Base-by-base conservation (phyloP, 148 eudicot species). In the Dianthus caryophyllus region DNA sequence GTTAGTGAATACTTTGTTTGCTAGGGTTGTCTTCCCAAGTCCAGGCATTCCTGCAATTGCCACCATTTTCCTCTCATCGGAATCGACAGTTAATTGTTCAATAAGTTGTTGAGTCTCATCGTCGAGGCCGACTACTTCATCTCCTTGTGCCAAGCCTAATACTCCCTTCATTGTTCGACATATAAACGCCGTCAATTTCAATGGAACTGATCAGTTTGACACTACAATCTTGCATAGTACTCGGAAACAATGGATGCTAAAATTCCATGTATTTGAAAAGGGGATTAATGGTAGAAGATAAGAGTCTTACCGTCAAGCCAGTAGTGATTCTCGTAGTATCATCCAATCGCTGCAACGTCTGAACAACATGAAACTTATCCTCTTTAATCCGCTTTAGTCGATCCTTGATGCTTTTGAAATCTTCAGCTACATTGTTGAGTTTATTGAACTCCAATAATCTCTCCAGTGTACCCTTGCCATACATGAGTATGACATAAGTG, bases 21-120 rank as follows among this genome's bases (percentile, higher is more conserved):
- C 71, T 9, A 67, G 49, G 9, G 86, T 83, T 0, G 86, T 83
- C 75, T 83, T 83, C 9, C 86, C 86, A 7, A 77, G 56, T 18
- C 84, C 84, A 1, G 73, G 71, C 76, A 77, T 73, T 5, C 86
- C 86, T 0, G 78, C 65, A 20, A 83, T 71, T 15, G 84, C 65
- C 16, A 83, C 71, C 4, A 80, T 68, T 30, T 83, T 76, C 10
- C 73, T 73, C 7, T 67, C 46, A 0, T 54, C 36, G 2, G 56
- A 21, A 8, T 70, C 76, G 17, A 30, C 49, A 0, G 7, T 64
- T 17, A 83, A 75, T 17, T 9, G 50, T 4, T 15, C 57, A 1
- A 64, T 50, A 22, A 83, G 9, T n/a, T 22, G 74, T 14, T 2
- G 1, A 9, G 67, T 64, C 51, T 77, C 78, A 1, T 69, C 73